Conservation (phyloP, 352 stramenopile genomes). For the Globisporangium acanthophoron region DNA sequence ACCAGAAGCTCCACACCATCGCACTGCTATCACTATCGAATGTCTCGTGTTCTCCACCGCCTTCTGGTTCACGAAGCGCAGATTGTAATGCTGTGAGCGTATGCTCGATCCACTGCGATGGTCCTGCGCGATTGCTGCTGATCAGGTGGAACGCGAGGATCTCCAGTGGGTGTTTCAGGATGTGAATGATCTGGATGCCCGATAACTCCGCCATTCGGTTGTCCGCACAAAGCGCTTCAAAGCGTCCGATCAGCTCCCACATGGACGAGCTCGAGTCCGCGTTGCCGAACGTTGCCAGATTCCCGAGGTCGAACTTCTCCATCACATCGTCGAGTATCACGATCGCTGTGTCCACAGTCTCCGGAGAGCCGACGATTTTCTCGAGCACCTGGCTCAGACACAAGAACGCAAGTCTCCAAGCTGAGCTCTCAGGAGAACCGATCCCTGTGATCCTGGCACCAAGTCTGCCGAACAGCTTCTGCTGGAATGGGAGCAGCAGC, state of each 20-base stretch:
- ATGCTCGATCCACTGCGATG: conserved; percentile 5
- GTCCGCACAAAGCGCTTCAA: conserved; percentile 13
- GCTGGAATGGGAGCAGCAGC: conserved; percentile 40
- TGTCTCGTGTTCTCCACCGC: background rate
- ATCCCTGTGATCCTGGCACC: background rate
- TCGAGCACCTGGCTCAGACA: conserved; percentile 20
- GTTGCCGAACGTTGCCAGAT: conserved; percentile 18
- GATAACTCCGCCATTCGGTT: conserved; percentile 14
- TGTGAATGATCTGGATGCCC: conserved; percentile 18
- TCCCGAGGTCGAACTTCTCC: conserved; percentile 31
- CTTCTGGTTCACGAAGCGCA: background rate
- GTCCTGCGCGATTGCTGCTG: conserved; percentile 1
- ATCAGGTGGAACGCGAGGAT: conserved; percentile 31
- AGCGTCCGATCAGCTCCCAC: conserved; percentile 16
- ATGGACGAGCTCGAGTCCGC: conserved; percentile 8
- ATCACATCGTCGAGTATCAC: conserved; percentile 29
- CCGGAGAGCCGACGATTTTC: background rate
- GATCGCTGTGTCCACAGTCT: conserved; percentile 19
- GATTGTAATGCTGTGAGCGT: conserved; percentile 3
- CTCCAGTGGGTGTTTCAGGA: conserved; percentile 42
- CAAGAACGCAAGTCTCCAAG: conserved; percentile 28
- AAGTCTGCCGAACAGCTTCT: conserved; percentile 37
- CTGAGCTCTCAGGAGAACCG: background rate
- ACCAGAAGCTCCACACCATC: conserved; percentile 6
- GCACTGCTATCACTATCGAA: background rate